Conservation (phyloP, 495 filamentous ascomycete genomes). For the Hypoxylon lienhwacheense region DNA sequence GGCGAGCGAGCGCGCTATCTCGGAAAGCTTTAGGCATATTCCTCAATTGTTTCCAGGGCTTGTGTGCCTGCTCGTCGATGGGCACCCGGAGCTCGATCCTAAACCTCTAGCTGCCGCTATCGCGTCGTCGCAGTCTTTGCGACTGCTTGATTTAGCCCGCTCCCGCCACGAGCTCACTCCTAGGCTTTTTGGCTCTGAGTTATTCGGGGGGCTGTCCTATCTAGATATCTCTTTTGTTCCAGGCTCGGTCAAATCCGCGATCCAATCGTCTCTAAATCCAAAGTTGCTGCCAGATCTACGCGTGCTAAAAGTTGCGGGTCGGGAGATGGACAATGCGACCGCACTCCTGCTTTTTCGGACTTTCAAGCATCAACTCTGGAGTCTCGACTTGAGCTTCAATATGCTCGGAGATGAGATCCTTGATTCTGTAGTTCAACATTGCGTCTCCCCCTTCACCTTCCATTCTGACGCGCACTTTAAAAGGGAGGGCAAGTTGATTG, state of each 20-base stretch:
- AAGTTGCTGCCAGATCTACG: conserved; percentile 42
- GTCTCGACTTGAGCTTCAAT: conserved; percentile 51
- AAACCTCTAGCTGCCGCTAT: conserved; percentile 22
- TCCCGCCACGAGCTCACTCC: conserved; percentile 39
- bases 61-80: conserved; percentile 45
- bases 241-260: conserved; percentile 37
- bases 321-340: conserved; percentile 42
- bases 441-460: conserved; percentile 31
- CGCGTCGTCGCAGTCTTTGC: conserved; percentile 13
- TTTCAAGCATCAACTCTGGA: conserved; percentile 46
- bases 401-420: conserved; percentile 41
- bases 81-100: conserved; percentile 41
- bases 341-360: conserved; percentile 35
- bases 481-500: conserved; percentile 41
- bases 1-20: conserved; percentile 36
- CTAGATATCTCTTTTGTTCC: conserved; percentile 49
- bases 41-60: conserved; percentile 41
- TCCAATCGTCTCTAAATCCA: conserved; percentile 35
- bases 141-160: conserved; percentile 42
- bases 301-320: conserved; percentile 43
- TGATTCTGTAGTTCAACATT: conserved; percentile 25
- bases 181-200: conserved; percentile 35
- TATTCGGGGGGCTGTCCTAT: conserved; percentile 45
- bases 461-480: conserved; percentile 35
- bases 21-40: conserved; percentile 36